Evolutionary conservation across 495 filamentous ascomycete species (phyloP).

Genomic region (Alectoria sarmentosa): DNA sequence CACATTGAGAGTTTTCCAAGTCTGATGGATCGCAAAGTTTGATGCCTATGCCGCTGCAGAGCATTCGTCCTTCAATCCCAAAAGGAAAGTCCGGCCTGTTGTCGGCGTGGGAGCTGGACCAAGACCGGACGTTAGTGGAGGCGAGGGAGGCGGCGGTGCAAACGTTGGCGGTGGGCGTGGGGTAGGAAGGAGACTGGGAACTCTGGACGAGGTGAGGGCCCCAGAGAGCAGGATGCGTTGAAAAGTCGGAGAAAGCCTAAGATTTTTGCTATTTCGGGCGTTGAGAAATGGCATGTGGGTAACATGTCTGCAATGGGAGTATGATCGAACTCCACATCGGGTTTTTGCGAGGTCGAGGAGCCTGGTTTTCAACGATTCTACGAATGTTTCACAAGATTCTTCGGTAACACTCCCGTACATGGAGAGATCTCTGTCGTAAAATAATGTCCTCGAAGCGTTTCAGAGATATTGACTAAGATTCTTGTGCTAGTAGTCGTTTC

Average conservation of each 20-base stretch:
- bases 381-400: too few species aligned
- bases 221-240: constrained; percentile 30
- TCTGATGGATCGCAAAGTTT: constrained; percentile 19
- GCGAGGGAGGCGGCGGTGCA: constrained; percentile 23
- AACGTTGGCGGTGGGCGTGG: constrained; percentile 21
- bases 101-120: constrained; percentile 10
- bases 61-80: constrained; percentile 22
- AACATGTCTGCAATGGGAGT: neutral
- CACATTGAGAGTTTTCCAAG: neutral
- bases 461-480: neutral
- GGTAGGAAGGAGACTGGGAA: constrained; percentile 27
- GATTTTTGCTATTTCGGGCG: neutral
- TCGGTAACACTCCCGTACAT: too few species aligned
- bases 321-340: too few species aligned
- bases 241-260: constrained; percentile 1
- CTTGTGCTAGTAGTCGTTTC: neutral
- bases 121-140: constrained; percentile 19
- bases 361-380: too few species aligned
- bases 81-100: constrained; percentile 22
- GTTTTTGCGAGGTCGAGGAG: neutral
- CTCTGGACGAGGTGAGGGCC: constrained; percentile 29
- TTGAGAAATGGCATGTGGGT: neutral
- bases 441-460: too few species aligned
- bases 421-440: too few species aligned
- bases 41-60: constrained; percentile 30